Conservation (phyloP, 179 eudicot genomes). For the Sideroxylon spinosum region DNA sequence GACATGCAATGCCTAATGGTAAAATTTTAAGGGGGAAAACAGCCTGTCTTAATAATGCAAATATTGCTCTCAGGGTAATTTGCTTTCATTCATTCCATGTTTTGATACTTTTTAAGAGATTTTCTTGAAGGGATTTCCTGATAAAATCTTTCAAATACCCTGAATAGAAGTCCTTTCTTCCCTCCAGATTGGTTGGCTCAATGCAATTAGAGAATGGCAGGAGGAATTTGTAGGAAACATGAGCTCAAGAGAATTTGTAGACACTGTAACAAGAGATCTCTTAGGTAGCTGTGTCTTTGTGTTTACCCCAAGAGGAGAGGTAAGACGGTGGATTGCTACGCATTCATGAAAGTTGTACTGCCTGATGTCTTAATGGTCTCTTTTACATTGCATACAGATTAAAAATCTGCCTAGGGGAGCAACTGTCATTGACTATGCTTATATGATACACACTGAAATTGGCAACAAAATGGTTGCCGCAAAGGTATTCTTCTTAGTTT, state of each 20-base stretch:
- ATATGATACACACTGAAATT: slow-evolving; percentile 94
- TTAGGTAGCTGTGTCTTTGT: slow-evolving; percentile 96
- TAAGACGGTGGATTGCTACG: slow-evolving; percentile 22
- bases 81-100: slow-evolving; percentile 8
- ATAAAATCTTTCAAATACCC: slow-evolving; percentile 1
- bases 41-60: slow-evolving; percentile 62
- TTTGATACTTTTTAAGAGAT: neutral
- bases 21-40: slow-evolving; percentile 60
- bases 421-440: slow-evolving; percentile 92
- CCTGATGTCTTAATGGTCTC: slow-evolving; percentile 17
- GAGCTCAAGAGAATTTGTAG: slow-evolving; percentile 99
- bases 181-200: slow-evolving; percentile 93
- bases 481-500: slow-evolving; percentile 49
- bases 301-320: slow-evolving; percentile 97
- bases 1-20: slow-evolving; percentile 42
- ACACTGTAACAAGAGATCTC: slow-evolving; percentile 82
- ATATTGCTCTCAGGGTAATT: slow-evolving; percentile 79
- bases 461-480: slow-evolving; percentile 99
- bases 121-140: neutral
- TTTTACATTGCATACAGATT: slow-evolving; percentile 41
- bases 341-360: slow-evolving; percentile 2
- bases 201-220: slow-evolving; percentile 98
- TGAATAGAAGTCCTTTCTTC: slow-evolving; percentile 25
- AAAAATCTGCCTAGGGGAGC: slow-evolving; percentile 95
- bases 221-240: slow-evolving; percentile 98